phyloP scores from a whole-genome alignment of 208 protist genomes.

The Wallacemonas sp. region DNA sequence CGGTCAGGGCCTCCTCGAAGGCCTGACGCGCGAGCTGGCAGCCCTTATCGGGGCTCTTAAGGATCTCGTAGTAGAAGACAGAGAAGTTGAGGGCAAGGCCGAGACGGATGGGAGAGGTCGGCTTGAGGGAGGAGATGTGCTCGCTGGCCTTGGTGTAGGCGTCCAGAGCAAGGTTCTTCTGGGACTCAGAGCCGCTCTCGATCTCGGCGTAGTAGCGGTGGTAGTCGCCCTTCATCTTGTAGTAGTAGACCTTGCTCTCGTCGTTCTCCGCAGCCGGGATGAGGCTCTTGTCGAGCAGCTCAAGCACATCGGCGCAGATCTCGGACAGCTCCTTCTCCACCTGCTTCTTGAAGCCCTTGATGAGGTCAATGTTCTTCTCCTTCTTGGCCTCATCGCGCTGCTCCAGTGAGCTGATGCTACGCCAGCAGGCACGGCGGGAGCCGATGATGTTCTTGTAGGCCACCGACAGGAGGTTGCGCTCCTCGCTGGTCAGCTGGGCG shows the following conservation, averaged over 20 bases:
- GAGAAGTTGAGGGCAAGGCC: slow-evolving; percentile 99
- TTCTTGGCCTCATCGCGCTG: slow-evolving; percentile 94
- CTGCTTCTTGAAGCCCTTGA: slow-evolving; percentile 95
- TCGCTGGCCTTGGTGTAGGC: slow-evolving; percentile 89
- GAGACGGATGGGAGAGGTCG: slow-evolving; percentile 97
- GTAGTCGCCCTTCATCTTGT: slow-evolving; percentile 97
- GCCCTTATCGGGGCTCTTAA: slow-evolving; percentile 96
- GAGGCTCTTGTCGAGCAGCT: slow-evolving; percentile 96
- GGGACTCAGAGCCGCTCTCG: slow-evolving; percentile 72
- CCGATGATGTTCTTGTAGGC: slow-evolving; percentile 99
- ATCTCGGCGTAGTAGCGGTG: slow-evolving; percentile 98
- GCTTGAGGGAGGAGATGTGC: slow-evolving; percentile 81
- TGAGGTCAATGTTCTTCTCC: slow-evolving; percentile 90
- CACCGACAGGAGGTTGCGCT: slow-evolving; percentile 99
- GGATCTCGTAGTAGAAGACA: slow-evolving; percentile 99
- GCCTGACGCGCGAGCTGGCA: slow-evolving; percentile 97
- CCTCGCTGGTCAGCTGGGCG: slow-evolving; percentile 97
- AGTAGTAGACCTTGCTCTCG: slow-evolving; percentile 93
- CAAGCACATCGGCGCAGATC: slow-evolving; percentile 97
- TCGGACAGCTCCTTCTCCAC: slow-evolving; percentile 98
- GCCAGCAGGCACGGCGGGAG: slow-evolving; percentile 97
- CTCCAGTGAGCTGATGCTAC: slow-evolving; percentile 98
- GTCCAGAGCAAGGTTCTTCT: slow-evolving; percentile 90
- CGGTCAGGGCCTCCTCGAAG: slow-evolving; percentile 97
- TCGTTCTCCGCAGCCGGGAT: slow-evolving; percentile 90